Conservation (phyloP, 106 monocot species). For the Dendrobium nobile region DNA sequence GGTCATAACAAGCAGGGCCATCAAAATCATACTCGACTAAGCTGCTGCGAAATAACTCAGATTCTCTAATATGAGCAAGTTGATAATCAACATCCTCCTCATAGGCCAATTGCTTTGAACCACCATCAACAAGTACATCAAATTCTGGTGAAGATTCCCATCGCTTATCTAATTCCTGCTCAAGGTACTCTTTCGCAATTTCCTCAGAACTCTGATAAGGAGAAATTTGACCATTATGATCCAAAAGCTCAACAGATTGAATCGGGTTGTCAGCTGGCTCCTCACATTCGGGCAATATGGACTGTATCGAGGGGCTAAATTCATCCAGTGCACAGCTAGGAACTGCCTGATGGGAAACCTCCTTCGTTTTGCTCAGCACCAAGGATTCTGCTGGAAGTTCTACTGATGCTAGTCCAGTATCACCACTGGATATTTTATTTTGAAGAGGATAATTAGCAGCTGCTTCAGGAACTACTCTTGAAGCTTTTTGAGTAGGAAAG, state of each 20-base stretch:
- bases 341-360: too few species aligned
- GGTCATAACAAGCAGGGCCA: constrained; percentile 17
- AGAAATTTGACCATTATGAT: constrained; percentile 8
- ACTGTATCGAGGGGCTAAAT: constrained; percentile 21
- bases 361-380: constrained; percentile 7
- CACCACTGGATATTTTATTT: constrained; percentile 20
- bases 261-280: constrained; percentile 14
- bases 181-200: constrained; percentile 9
- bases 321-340: constrained; percentile 2
- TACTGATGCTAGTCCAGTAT: constrained; percentile 25
- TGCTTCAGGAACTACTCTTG: constrained; percentile 4
- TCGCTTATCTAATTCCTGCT: constrained; percentile 28
- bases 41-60: constrained; percentile 15
- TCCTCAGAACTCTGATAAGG: constrained; percentile 31
- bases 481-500: constrained; percentile 12
- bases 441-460: constrained; percentile 9
- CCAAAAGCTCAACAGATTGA: constrained; percentile 5
- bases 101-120: constrained; percentile 25
- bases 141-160: constrained; percentile 55
- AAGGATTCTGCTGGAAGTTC: constrained; percentile 13
- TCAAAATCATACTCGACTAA: constrained; percentile 20
- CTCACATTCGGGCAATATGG: constrained; percentile 20
- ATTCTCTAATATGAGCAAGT: constrained; percentile 20
- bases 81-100: constrained; percentile 37
- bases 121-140: constrained; percentile 52